Conservation (phyloP, 352 stramenopile genomes). For the Phytophthora foliorum region DNA sequence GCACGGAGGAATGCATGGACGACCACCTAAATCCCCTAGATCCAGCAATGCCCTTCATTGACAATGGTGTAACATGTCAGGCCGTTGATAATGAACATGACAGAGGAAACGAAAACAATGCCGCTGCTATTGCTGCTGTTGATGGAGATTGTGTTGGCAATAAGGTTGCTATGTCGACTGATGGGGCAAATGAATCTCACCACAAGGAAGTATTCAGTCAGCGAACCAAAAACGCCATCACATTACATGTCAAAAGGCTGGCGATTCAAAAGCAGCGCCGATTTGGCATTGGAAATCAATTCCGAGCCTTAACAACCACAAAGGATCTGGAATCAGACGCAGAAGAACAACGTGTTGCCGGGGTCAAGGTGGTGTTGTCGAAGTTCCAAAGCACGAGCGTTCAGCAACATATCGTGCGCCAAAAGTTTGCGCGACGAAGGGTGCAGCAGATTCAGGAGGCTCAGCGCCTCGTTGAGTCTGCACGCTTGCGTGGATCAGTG, state of each 20-base stretch:
- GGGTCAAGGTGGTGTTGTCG: slow-evolving; percentile 39
- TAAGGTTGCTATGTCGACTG: not conserved
- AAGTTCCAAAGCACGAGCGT: slow-evolving; percentile 68
- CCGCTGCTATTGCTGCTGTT: not conserved
- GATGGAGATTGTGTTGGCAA: not conserved
- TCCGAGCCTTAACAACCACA: not conserved
- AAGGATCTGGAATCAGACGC: not conserved
- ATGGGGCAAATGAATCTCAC: not conserved
- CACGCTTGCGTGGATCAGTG: slow-evolving; percentile 34
- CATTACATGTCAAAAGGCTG: slow-evolving; percentile 28
- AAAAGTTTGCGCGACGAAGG: slow-evolving; percentile 50
- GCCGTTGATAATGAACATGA: not conserved
- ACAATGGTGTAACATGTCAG: not conserved
- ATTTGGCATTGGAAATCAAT: not conserved
- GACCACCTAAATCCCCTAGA: not conserved
- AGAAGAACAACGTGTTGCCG: not conserved
- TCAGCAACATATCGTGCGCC: slow-evolving; percentile 61
- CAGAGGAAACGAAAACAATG: not conserved
- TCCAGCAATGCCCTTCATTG: not conserved
- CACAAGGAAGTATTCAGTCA: slow-evolving; percentile 17
- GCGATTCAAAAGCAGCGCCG: slow-evolving; percentile 10
- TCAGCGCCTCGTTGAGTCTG: slow-evolving; percentile 32
- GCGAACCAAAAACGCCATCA: slow-evolving; percentile 31
- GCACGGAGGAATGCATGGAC: not conserved
- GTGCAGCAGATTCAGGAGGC: slow-evolving; percentile 32